phyloP scores from a whole-genome alignment of 108 stramenopile genomes.

The Cylindrotheca closterium region DNA sequence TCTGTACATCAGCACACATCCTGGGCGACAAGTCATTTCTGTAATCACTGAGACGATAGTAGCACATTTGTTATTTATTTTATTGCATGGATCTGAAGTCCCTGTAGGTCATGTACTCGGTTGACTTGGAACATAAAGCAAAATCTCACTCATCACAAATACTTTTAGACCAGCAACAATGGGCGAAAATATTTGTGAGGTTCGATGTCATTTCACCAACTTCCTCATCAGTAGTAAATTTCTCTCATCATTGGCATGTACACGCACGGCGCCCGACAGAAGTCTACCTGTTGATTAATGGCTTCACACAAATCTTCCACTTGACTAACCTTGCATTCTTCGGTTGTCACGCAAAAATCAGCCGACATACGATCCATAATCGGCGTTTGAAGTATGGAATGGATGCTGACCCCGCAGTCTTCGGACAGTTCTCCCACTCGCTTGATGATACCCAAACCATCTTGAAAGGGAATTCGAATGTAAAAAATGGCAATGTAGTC shows the following conservation, averaged over 20 bases:
- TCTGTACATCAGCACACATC: too few relatives aligned
- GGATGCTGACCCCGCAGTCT: constrained; percentile 74
- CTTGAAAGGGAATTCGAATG: constrained; percentile 81
- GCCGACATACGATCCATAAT: constrained; percentile 72
- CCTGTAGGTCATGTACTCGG: too few relatives aligned
- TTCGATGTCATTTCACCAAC: too few relatives aligned
- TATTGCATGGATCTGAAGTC: too few relatives aligned
- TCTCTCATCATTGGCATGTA: constrained; percentile 68
- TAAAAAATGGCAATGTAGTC: constrained; percentile 77
- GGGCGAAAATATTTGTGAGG: too few relatives aligned
- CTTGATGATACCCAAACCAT: constrained; percentile 80
- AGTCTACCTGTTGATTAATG: constrained; percentile 50
- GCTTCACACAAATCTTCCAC: constrained; percentile 51
- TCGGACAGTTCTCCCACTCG: constrained; percentile 79
- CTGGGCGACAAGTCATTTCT: too few relatives aligned
- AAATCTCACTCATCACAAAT: too few relatives aligned
- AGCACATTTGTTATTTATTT: too few relatives aligned
- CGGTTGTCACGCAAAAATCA: constrained; percentile 83
- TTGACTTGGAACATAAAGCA: too few relatives aligned
- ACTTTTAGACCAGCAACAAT: too few relatives aligned
- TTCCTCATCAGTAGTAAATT: too few relatives aligned
- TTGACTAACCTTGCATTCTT: constrained; percentile 56
- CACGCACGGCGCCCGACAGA: constrained; percentile 45
- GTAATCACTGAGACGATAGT: too few relatives aligned
- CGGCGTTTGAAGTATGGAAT: constrained; percentile 81